A percentile compares a stretch with the other conserved stretches of the same genome.
These are phyloP conservation scores for Vigna nakashimae DNA, from an alignment of 306 rosid species.

Conservation along the genomic window DNA sequence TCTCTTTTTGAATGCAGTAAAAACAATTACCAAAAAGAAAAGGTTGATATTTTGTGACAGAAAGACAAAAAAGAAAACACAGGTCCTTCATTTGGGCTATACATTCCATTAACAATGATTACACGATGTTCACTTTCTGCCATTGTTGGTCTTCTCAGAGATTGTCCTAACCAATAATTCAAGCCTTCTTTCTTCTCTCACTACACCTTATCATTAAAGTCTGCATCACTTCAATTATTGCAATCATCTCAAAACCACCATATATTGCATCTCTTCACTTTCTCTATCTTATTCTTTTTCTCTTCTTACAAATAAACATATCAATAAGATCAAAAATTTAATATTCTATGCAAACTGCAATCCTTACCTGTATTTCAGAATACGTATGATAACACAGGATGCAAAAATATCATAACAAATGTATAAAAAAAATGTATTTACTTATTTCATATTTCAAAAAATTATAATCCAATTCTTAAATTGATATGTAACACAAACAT, in stretches of 20 bases:
- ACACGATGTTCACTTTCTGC: constrained; percentile 34
- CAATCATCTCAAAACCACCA: constrained; percentile 92
- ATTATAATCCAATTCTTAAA: too few relatives aligned
- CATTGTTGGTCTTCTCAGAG: constrained; percentile 35
- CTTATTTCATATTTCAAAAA: too few relatives aligned
- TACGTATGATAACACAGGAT: too few relatives aligned
- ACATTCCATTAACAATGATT: constrained; percentile 42
- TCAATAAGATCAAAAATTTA: too few relatives aligned
- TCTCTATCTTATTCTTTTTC: too few relatives aligned
- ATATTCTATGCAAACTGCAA: too few relatives aligned
- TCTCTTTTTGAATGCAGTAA: not conserved
- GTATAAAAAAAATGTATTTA: too few relatives aligned
- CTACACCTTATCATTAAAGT: constrained; percentile 78
- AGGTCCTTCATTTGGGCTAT: not conserved
- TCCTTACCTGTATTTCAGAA: too few relatives aligned
- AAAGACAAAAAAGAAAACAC: not conserved
- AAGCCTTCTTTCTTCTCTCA: constrained; percentile 37
- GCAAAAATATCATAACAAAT: too few relatives aligned
- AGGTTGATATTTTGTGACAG: not conserved
- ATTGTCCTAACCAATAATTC: constrained; percentile 64
- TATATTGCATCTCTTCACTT: constrained; percentile 73
- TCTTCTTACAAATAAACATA: too few relatives aligned
- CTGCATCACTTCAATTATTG: constrained; percentile 96
- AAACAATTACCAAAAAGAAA: not conserved
- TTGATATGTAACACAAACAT: too few relatives aligned